Base-by-base conservation (phyloP, 2,329 filamentous ascomycete genomes). In the Alternaria sp. region DNA sequence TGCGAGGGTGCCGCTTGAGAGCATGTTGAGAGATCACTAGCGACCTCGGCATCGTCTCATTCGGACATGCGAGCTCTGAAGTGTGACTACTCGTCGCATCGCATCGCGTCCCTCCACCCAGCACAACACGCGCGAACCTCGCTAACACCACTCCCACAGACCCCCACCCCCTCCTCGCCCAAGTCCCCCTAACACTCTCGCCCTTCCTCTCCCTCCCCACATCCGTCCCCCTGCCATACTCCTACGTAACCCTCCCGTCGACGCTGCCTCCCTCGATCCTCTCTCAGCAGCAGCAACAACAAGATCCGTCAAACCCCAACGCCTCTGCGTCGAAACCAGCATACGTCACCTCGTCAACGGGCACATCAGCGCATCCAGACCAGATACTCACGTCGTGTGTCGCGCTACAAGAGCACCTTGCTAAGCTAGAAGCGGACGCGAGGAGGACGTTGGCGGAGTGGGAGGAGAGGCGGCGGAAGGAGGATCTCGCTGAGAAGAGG, bases 121-220 rank as follows among this genome's bases (percentile, higher is more conserved):
- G 26, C 40, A 15, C 30, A 28, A 23, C 6, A 13, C 15, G 3
- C 23, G 40, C 30, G n/a, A 6, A 19, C 15, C 7, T 25, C 23
- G n/a, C 69, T 71, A 65, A 69, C 62, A 57, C 19, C 19, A 46
- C 15, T n/a, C 15, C 23, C 25, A 7, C 57, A 84, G 82, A 81
- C 67, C 89, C 93, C 15, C 93, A 97, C 82, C 92, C 91, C 15
- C 88, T 97, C 68, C 89, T 99, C 50, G 92, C 94, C 69, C 96
- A 99, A 82, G 89, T 98, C 44, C 93, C 96, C 28, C 84, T 99
- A 59, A 96, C 93, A 54, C 93, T 98, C 47, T 97, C 95, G 4
- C 96, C 96, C 25, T 97, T 97, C 83, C 89, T 98, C 73, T 91
- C 91, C 64, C 90, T 99, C 30, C 96, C 96, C 11, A 91, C 92